Evolutionary conservation across 169 alveolate species (phyloP).

Genomic region (Plasmodium gonderi): DNA sequence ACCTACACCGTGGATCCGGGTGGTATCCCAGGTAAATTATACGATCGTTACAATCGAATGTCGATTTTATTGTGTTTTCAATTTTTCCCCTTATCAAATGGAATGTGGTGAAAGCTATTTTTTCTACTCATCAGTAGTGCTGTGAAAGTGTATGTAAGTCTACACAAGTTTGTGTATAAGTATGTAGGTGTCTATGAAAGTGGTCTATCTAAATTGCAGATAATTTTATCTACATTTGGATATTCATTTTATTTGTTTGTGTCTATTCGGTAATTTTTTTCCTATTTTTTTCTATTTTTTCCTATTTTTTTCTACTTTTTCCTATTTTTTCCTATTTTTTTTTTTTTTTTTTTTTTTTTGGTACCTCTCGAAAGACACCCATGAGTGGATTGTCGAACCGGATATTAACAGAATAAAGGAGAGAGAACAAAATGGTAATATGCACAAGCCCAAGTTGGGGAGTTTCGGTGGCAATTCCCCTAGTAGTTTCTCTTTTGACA

Average conservation of each 20-base stretch:
- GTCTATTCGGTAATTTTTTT: background rate
- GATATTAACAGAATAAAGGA: constrained; percentile 46
- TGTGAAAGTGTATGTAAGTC: too few species aligned
- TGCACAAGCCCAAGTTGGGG: too few species aligned
- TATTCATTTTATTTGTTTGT: too few species aligned
- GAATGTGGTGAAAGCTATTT: background rate
- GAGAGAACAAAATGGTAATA: constrained; percentile 31
- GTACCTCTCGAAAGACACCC: background rate
- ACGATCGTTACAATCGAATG: background rate
- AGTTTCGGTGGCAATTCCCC: too few species aligned
- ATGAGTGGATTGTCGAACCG: constrained; percentile 57
- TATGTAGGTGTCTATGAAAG: too few species aligned
- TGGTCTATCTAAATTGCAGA: too few species aligned
- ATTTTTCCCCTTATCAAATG: too few species aligned
- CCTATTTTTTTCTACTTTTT: background rate
- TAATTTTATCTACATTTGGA: too few species aligned
- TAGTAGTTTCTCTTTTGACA: too few species aligned
- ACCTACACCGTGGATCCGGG: constrained; percentile 47
- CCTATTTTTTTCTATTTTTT: background rate
- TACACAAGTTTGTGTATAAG: too few species aligned
- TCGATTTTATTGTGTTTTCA: background rate
- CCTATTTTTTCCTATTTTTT: too few species aligned
- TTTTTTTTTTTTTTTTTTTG: background rate
- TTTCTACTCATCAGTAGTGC: background rate
- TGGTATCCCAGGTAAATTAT: constrained; percentile 4